phyloP scores from a whole-genome alignment of 2,329 filamentous ascomycete species.

The Colletotrichum sp. region DNA sequence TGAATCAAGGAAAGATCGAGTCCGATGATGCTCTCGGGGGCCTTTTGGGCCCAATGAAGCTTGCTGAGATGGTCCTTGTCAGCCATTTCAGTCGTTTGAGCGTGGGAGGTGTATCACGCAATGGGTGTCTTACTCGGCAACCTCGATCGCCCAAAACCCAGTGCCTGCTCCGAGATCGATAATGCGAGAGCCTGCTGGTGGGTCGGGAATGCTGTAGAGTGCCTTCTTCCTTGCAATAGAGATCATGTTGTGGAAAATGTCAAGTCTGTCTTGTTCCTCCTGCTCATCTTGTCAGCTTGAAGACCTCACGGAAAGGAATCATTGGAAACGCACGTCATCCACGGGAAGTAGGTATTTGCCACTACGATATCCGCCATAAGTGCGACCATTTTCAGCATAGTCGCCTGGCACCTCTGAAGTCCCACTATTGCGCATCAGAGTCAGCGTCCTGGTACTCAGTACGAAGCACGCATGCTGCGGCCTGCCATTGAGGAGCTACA shows the following conservation, averaged over 20 bases:
- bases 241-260: conserved; percentile 83
- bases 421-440: neutral
- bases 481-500: neutral
- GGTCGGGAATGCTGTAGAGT: conserved; percentile 22
- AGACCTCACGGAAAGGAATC: neutral
- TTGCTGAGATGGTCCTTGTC: neutral
- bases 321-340: conserved; percentile 65
- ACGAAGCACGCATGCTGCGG: neutral
- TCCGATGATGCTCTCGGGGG: conserved; percentile 34
- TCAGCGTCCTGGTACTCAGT: neutral
- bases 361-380: conserved; percentile 70
- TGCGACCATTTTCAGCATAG: conserved; percentile 69
- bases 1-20: conserved; percentile 46
- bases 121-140: conserved; percentile 68
- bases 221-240: conserved; percentile 62
- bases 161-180: conserved; percentile 83
- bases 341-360: conserved; percentile 79
- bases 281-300: conserved; percentile 33
- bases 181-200: conserved; percentile 40
- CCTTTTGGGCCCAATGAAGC: conserved; percentile 7
- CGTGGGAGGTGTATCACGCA: neutral
- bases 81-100: neutral
- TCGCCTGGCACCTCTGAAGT: conserved; percentile 26
- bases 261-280: conserved; percentile 77
- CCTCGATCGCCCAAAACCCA: conserved; percentile 89